Conservation (phyloP, 768 basidiomycete genomes). For the Saitozyma sp. region DNA sequence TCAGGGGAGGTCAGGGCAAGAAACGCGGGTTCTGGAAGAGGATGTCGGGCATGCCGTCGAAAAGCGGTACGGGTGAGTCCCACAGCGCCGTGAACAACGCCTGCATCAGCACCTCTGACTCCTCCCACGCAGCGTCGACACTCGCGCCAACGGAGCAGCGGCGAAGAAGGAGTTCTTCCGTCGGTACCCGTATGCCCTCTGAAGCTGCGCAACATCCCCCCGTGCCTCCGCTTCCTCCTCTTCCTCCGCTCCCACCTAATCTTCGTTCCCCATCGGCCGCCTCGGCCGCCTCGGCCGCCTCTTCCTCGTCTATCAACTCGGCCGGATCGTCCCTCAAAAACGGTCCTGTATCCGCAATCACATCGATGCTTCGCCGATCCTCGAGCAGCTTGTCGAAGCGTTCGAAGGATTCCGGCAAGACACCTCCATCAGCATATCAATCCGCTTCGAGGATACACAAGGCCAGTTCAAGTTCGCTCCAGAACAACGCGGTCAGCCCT, state of each 20-base stretch:
- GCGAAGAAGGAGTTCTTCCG: slow-evolving; percentile 16
- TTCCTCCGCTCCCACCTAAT: slow-evolving; percentile 37
- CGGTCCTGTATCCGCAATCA: slow-evolving; percentile 16
- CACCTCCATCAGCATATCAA: too few species aligned
- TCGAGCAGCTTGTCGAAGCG: slow-evolving; percentile 24
- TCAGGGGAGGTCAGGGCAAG: slow-evolving; percentile 17
- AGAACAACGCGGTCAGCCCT: too few species aligned
- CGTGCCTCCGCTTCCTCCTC: slow-evolving; percentile 17
- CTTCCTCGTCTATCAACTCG: slow-evolving; percentile 12
- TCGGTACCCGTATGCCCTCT: slow-evolving; percentile 11
- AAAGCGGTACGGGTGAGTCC: too few species aligned
- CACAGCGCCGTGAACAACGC: too few species aligned
- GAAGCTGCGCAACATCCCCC: slow-evolving; percentile 4
- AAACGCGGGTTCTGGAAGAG: slow-evolving; percentile 39
- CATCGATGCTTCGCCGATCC: slow-evolving; percentile 28
- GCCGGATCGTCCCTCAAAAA: slow-evolving; percentile 19
- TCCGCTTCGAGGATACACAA: too few species aligned
- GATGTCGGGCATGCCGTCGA: slow-evolving; percentile 25
- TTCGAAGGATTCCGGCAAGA: slow-evolving; percentile 1
- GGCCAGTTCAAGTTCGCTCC: too few species aligned
- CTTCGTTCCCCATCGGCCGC: slow-evolving; percentile 34
- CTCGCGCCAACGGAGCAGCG: too few species aligned
- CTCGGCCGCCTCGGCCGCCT: slow-evolving; percentile 23
- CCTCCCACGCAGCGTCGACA: too few species aligned
- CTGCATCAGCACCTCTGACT: too few species aligned